Evolutionary conservation across 2,329 filamentous ascomycete genomes (phyloP).

Genomic region (Fusarium haematococcum): DNA sequence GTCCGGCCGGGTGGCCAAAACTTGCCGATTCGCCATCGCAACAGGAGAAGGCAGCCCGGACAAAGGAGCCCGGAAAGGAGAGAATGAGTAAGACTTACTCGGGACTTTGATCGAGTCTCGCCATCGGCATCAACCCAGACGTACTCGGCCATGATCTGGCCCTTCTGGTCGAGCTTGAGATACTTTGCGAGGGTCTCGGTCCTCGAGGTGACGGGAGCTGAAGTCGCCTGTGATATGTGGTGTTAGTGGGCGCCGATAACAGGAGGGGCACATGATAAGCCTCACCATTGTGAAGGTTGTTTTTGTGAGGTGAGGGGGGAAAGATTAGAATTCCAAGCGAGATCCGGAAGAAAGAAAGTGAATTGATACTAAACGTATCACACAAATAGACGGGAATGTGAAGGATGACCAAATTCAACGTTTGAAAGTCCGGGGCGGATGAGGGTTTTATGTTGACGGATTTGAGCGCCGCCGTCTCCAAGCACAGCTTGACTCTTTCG

Average conservation of each 20-base stretch:
- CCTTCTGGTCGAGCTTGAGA: conserved; percentile 89
- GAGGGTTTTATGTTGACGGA: conserved; percentile 45
- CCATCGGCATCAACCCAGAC: conserved; percentile 92
- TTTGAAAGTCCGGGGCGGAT: conserved; percentile 35
- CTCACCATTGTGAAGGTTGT: conserved; percentile 38
- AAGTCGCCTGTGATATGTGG: conserved; percentile 21
- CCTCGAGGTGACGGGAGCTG: conserved; percentile 34
- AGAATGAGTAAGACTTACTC: conserved; percentile 71
- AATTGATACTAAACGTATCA: conserved; percentile 39
- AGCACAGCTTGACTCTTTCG: conserved; percentile 24
- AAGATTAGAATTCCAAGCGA: conserved; percentile 2
- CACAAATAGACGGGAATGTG: conserved; percentile 34
- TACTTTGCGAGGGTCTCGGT: conserved; percentile 80
- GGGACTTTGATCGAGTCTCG: conserved; percentile 92
- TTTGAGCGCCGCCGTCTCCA: conserved; percentile 31
- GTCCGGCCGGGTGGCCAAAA: conserved; percentile 6
- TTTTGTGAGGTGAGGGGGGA: conserved; percentile 1
- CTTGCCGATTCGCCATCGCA: conserved; percentile 12
- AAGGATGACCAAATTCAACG: conserved; percentile 34
- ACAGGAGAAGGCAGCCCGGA: background rate
- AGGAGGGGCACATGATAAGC: conserved; percentile 14
- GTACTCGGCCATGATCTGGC: conserved; percentile 92
- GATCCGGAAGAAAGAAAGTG: conserved; percentile 2
- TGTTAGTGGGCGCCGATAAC: conserved; percentile 31
- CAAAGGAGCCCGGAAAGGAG: background rate